phyloP scores from a whole-genome alignment of 2,329 filamentous ascomycete genomes.

The Parastagonospora avenae region DNA sequence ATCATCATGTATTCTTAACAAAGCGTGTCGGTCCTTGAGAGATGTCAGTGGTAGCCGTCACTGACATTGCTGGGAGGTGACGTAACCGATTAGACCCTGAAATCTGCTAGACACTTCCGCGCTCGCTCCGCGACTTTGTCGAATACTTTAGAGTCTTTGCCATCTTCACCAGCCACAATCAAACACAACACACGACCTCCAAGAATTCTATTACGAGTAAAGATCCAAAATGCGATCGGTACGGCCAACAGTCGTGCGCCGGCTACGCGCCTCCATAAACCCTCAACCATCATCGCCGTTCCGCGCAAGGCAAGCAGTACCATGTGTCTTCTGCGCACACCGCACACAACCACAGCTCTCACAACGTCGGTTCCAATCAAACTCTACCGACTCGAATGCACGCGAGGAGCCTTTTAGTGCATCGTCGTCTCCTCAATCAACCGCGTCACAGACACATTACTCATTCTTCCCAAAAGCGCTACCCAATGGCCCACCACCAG shows the following conservation, averaged over 20 bases:
- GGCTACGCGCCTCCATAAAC: slow-evolving; percentile 30
- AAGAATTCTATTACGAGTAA: background rate
- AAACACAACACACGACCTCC: background rate
- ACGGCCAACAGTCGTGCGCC: slow-evolving; percentile 24
- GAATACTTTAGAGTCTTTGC: background rate
- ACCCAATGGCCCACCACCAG: slow-evolving; percentile 76
- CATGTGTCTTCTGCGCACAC: slow-evolving; percentile 34
- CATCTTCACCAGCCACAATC: slow-evolving; percentile 2
- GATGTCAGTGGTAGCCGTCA: too few species aligned
- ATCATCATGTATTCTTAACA: too few species aligned
- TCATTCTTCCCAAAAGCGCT: slow-evolving; percentile 84
- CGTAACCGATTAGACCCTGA: slow-evolving; percentile 12
- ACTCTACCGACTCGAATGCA: slow-evolving; percentile 10
- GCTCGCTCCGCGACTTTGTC: background rate
- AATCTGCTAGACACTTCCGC: slow-evolving; percentile 14
- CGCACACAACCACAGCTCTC: slow-evolving; percentile 10
- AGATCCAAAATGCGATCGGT: slow-evolving; percentile 23
- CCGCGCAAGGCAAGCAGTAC: slow-evolving; percentile 21
- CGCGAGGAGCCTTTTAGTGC: slow-evolving; percentile 23
- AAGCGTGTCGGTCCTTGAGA: too few species aligned
- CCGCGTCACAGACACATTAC: slow-evolving; percentile 68
- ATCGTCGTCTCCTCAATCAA: slow-evolving; percentile 9
- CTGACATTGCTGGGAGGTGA: slow-evolving; percentile 12
- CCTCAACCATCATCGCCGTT: slow-evolving; percentile 18
- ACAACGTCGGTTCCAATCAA: slow-evolving; percentile 32